A percentile compares a stretch with the other conserved stretches of the same genome.
phyloP scores from a whole-genome alignment of 148 eudicot species.

The Pouteria glomerata region DNA sequence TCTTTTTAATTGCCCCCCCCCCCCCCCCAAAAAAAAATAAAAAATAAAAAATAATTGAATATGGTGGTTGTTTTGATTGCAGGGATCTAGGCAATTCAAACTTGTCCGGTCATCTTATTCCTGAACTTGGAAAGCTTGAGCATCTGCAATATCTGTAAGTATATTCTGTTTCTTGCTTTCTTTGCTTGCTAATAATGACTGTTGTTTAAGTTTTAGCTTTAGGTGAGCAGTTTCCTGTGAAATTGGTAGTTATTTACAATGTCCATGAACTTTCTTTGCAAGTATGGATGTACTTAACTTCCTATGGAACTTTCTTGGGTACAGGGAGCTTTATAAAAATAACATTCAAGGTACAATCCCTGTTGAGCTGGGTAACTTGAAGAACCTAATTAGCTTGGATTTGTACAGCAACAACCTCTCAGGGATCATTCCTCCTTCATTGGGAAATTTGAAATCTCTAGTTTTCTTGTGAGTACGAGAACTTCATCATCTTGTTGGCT shows the following conservation, averaged over 20 bases:
- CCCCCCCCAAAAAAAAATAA: too few relatives aligned
- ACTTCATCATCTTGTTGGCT: background rate
- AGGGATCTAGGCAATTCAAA: slow-evolving; percentile 90
- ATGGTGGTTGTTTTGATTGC: slow-evolving; percentile 19
- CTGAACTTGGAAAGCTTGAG: slow-evolving; percentile 85
- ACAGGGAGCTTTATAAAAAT: slow-evolving; percentile 83
- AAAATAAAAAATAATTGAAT: too few relatives aligned
- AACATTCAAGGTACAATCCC: slow-evolving; percentile 72
- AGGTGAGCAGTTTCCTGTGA: background rate
- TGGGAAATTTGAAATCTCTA: slow-evolving; percentile 63
- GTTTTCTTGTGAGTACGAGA: slow-evolving; percentile 80
- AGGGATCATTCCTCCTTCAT: slow-evolving; percentile 57
- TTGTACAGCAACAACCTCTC: slow-evolving; percentile 71
- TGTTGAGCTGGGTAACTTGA: slow-evolving; percentile 65
- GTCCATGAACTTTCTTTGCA: background rate
- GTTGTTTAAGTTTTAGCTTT: background rate
- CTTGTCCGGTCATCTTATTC: slow-evolving; percentile 81
- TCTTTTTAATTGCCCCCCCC: too few relatives aligned
- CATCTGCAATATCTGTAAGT: slow-evolving; percentile 89
- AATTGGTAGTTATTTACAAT: background rate
- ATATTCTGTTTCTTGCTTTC: background rate
- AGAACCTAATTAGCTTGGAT: slow-evolving; percentile 80
- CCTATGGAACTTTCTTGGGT: slow-evolving; percentile 15
- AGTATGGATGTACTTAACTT: background rate
- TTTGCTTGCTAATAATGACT: background rate